These are phyloP conservation scores for Trebouxia sp. DNA, from an alignment of 139 green algal genomes.

Conservation along the genomic window DNA sequence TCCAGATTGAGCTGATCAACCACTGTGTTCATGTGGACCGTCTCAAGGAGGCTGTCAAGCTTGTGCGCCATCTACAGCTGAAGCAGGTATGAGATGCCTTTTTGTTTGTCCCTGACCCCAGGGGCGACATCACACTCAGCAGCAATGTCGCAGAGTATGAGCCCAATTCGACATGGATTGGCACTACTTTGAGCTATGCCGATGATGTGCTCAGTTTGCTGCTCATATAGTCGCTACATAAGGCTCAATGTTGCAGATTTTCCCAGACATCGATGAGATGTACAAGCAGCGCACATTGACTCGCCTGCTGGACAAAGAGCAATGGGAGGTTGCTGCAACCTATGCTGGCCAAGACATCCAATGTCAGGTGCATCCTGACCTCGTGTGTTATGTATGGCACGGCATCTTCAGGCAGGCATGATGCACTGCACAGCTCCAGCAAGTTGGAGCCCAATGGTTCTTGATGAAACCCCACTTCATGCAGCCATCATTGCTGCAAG, in stretches of 20 bases:
- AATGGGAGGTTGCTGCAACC: constrained; percentile 11
- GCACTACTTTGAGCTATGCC: not conserved
- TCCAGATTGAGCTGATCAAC: constrained; percentile 47
- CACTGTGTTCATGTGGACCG: constrained; percentile 51
- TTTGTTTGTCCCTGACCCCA: not conserved
- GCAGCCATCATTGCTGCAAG: too few species aligned
- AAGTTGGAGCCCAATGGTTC: too few species aligned
- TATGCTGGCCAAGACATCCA: constrained; percentile 7
- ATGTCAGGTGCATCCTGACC: constrained; percentile 4
- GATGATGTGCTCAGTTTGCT: not conserved
- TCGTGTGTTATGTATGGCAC: too few species aligned
- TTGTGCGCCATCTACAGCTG: constrained; percentile 4
- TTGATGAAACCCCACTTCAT: too few species aligned
- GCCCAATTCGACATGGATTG: not conserved
- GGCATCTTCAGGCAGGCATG: too few species aligned
- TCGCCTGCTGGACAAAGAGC: constrained; percentile 4
- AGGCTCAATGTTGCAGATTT: not conserved
- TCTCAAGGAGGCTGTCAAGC: constrained; percentile 56
- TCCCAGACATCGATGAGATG: constrained; percentile 15
- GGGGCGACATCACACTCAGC: not conserved
- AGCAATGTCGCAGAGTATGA: not conserved
- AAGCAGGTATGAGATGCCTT: constrained; percentile 25
- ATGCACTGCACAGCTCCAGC: too few species aligned
- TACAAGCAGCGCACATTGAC: constrained; percentile 22
- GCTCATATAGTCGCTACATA: not conserved